Base-by-base conservation (phyloP, 805 yeast species). In the Monosporozyma yasuniensis region DNA sequence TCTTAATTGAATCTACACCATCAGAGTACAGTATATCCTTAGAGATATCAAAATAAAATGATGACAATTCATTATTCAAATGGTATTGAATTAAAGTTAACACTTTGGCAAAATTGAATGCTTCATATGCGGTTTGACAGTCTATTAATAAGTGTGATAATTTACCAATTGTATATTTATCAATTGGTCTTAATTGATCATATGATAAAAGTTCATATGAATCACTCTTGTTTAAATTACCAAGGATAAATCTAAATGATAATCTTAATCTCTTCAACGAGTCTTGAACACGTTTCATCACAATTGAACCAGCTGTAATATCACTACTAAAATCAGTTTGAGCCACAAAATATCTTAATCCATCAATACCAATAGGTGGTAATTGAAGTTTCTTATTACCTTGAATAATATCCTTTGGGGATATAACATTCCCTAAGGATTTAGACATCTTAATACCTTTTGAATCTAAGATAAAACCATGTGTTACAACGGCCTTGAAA, bases 361-460 rank as follows among this genome's bases (percentile, higher is more conserved):
- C 99, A 64, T 90, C 98, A 16, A 87, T 78, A 10, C 99, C 98
- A 19, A 91, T 69, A 12, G 81, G 73, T 1, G 88, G 87, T 14
- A 78, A 57, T 32, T 71, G 69, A 7, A 67, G 65, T 4, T 75
- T 70, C 48, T 68, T 66, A 51, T 72, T 72, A 2, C 95, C 95
- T 35, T 76, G 68, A 34, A 91, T 78, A 8, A 88, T 77, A 34
- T 80, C 80, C 3, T 59, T 59, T 0, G 98, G 98, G 1, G 77
- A 64, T 19, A 90, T 76, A 0, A 81, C 81, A 57, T 93, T 93
- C 0, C 97, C 96, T 37, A 85, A 68, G 0, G 96, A 87, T 62
- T 93, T 93, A 3, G 97, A 90, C 98, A 91, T 91, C 60, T 93
- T 93, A 50, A 77, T 76, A 16, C 93, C 91, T 53, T 82, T 78